Conservation (phyloP, 495 filamentous ascomycete genomes). For the Lophium mytilinum region DNA sequence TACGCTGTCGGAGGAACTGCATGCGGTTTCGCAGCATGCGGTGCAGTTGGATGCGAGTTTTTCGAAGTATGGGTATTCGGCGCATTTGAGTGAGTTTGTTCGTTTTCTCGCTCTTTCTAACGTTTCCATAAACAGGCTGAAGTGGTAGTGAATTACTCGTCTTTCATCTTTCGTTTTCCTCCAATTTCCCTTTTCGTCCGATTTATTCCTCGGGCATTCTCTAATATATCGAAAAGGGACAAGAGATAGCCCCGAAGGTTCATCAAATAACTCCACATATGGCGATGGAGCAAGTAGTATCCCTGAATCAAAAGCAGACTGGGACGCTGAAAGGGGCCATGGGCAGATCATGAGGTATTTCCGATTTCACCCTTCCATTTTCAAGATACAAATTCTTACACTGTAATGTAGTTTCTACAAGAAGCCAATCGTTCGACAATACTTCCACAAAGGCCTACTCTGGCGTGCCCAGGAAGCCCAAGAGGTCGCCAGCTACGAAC, state of each 20-base stretch:
- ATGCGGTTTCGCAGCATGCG: slow-evolving; percentile 43
- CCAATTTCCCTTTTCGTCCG: neutral
- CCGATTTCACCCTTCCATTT: slow-evolving; percentile 26
- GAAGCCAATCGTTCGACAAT: slow-evolving; percentile 50
- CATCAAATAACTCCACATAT: slow-evolving; percentile 26
- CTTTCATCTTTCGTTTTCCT: neutral
- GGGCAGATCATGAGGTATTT: slow-evolving; percentile 9
- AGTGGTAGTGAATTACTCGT: neutral
- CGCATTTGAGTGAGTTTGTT: slow-evolving; percentile 42
- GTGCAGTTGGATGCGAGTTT: slow-evolving; percentile 49
- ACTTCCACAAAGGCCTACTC: slow-evolving; percentile 52
- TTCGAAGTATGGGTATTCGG: slow-evolving; percentile 49
- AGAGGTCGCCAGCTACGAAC: slow-evolving; percentile 49
- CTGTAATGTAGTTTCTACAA: slow-evolving; percentile 44
- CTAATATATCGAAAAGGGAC: slow-evolving; percentile 7
- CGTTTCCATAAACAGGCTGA: neutral
- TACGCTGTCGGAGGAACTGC: slow-evolving; percentile 42
- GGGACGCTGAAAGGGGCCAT: slow-evolving; percentile 23
- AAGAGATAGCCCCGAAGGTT: slow-evolving; percentile 16
- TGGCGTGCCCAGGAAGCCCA: slow-evolving; percentile 47
- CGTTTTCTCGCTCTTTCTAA: neutral
- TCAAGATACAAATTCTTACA: slow-evolving; percentile 36
- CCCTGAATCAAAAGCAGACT: slow-evolving; percentile 11
- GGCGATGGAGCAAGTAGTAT: neutral
- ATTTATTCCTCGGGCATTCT: neutral